Percentiles rank a stretch among this genome's conserved stretches.
Evolutionary conservation across 2,329 filamentous ascomycete genomes (phyloP).

Genomic region (Microdochium nivale): DNA sequence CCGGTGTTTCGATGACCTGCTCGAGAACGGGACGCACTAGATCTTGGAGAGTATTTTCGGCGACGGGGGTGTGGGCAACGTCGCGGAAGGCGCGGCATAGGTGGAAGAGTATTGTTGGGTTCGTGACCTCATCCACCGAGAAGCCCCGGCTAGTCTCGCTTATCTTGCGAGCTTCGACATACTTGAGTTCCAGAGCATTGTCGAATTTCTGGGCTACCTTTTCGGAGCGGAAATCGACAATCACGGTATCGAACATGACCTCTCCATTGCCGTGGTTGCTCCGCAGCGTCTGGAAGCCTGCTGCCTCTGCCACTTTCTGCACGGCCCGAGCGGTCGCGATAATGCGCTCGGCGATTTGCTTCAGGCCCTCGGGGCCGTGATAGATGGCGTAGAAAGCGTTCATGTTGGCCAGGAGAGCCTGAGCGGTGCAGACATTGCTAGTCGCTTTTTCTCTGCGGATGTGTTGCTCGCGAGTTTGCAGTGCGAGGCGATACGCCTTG

Average conservation of each 20-base stretch:
- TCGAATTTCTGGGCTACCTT: slow-evolving; percentile 38
- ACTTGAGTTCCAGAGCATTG: neutral
- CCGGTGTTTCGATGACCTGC: slow-evolving; percentile 6
- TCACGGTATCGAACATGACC: slow-evolving; percentile 72
- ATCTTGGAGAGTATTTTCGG: slow-evolving; percentile 27
- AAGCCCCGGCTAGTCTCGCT: neutral
- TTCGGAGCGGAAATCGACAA: slow-evolving; percentile 51
- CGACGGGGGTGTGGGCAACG: slow-evolving; percentile 12
- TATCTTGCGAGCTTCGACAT: neutral
- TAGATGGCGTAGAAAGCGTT: slow-evolving; percentile 91
- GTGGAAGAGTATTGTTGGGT: slow-evolving; percentile 3
- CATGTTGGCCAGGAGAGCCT: slow-evolving; percentile 92
- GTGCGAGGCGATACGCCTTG: slow-evolving; percentile 70
- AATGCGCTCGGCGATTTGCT: slow-evolving; percentile 71
- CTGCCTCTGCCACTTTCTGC: slow-evolving; percentile 51
- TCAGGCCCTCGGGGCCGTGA: slow-evolving; percentile 78
- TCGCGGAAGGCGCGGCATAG: neutral
- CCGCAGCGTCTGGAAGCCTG: slow-evolving; percentile 56
- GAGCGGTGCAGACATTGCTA: slow-evolving; percentile 94
- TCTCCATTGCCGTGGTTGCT: slow-evolving; percentile 46
- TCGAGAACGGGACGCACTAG: slow-evolving; percentile 24
- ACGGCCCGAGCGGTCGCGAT: slow-evolving; percentile 63
- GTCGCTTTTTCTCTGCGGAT: slow-evolving; percentile 95
- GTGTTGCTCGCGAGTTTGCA: slow-evolving; percentile 93
- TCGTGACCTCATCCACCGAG: slow-evolving; percentile 3